Evolutionary conservation across 1,284 basidiomycete species (phyloP), one percentile per base, ranked within the genome.

Genomic region (Grifola frondosa): DNA sequence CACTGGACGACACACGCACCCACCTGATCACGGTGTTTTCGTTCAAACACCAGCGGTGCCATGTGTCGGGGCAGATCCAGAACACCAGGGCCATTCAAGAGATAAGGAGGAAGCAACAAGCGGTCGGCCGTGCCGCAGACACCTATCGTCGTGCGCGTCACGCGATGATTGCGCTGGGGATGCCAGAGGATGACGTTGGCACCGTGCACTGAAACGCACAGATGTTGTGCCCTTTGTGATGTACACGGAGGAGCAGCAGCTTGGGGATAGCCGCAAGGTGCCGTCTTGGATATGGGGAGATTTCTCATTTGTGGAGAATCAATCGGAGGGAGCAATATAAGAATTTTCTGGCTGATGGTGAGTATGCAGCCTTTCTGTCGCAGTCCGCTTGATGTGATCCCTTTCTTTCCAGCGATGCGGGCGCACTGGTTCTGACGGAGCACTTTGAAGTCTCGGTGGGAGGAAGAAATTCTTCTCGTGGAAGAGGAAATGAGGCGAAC

Each of bases 251-350:
- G 42, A 49, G n/a, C 34, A 29, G 16, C 6, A 33, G 13, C 30
- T 31, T 3, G 39, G 39, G 3, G 30, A 41, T 13, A 49, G 47
- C 31, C 11, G 15, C 2, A 11, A 22, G 6, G 24, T 31, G 9
- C 38, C 47, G 4, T 44, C 47, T 2, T 49, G 47, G 47, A 49
- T 49, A 15, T 49, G 47, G 47, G 37, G 41, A 1, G 42, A 44
- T 10, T 40, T 44, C 8, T 16, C 26, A 5, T 44, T 38, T 22
- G 21, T 44, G 5, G 22, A 30, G 7, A 26, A 33, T 19, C 23
- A 17, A 10, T 7, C 21, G 22, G 16, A 25, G 1, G 35, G 42
- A 12, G 17, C 24, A 16, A 33, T 43, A n/a, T 7, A 30, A 37
- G 22, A 23, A 25, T 6, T 43, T 43, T 30, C 16, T 43, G 6